phyloP scores from a whole-genome alignment of 176 grass and related monocot genomes.

The Oryza glumipatula region DNA sequence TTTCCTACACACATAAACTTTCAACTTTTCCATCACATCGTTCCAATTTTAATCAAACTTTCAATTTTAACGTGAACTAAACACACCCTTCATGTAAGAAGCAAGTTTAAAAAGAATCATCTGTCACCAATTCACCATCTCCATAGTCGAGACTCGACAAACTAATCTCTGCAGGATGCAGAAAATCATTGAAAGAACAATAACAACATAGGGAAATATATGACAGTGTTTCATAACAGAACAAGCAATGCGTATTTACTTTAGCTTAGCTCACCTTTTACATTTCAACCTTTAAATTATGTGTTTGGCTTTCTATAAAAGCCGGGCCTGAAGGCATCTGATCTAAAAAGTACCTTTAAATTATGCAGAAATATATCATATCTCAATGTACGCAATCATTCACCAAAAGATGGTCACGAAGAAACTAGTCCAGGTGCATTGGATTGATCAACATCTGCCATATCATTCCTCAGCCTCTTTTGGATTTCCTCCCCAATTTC shows the following conservation, averaged over 20 bases:
- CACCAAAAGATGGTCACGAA: constrained; percentile 57
- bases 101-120: constrained; percentile 26
- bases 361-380: constrained; percentile 43
- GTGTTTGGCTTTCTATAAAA: too few relatives aligned
- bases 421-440: constrained; percentile 35
- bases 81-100: background rate
- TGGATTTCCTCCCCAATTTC: constrained; percentile 56
- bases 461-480: constrained; percentile 55
- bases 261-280: constrained; percentile 8
- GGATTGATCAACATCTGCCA: constrained; percentile 50
- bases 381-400: constrained; percentile 51
- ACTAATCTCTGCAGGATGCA: background rate
- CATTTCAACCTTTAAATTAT: constrained; percentile 25
- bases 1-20: too few relatives aligned
- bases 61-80: too few relatives aligned
- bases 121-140: background rate
- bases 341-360: too few relatives aligned
- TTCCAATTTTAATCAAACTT: too few relatives aligned
- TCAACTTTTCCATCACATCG: too few relatives aligned
- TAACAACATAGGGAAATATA: background rate
- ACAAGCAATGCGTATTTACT: background rate
- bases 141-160: too few relatives aligned
- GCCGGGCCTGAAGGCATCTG: too few relatives aligned
- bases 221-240: background rate
- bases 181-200: background rate